Base-by-base conservation (phyloP, 352 stramenopile genomes). In the Globisporangium paddicum region DNA sequence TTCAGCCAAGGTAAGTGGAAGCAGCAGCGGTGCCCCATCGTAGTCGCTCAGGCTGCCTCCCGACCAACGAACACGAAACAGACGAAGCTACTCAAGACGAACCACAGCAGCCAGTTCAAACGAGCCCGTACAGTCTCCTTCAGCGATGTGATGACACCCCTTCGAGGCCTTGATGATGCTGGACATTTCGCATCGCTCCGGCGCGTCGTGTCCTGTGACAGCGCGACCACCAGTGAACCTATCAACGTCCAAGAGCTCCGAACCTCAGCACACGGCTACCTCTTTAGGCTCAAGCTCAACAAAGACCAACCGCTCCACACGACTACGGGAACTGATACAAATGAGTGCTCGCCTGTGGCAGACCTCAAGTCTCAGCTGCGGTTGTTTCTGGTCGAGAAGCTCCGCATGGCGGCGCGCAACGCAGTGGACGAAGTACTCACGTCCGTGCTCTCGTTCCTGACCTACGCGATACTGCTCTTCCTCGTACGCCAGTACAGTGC, bases 401-500 rank as follows among this genome's bases (percentile, higher is more conserved):
- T 75, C 2, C 63, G 54, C 18, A 61, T 66, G 16, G 68, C 61
- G 19, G 61, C 48, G 18, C 60, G 59, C 37, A 73, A 75, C 54
- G 71, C 68, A 11, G 51, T 73, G 0, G 71, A 73, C 52, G 67
- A 79, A 48, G 47, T 73, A 37, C 62, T 79, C 14, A 63, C 60
- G 4, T 75, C 67, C 7, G 64, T 71, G 14, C 59, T 79, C 58
- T 76, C 66, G 49, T 75, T 75, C 50, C 25, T 75, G 48, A 71
- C 68, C 41, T 79, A 79, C 71, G 68, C 65, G 11, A 53, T 60
- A 48, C 42, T 79, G 50, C 60, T 79, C 1, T 69, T 68, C 32
- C 19, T 75, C 30, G 28, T 79, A 16, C 71, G 71, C 21, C 65
- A 73, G 58, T 75, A 79, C 58, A 72, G 67, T 45, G 66, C 71